Conservation (phyloP, 768 basidiomycete genomes). For the Rhodocollybia butyracea region DNA sequence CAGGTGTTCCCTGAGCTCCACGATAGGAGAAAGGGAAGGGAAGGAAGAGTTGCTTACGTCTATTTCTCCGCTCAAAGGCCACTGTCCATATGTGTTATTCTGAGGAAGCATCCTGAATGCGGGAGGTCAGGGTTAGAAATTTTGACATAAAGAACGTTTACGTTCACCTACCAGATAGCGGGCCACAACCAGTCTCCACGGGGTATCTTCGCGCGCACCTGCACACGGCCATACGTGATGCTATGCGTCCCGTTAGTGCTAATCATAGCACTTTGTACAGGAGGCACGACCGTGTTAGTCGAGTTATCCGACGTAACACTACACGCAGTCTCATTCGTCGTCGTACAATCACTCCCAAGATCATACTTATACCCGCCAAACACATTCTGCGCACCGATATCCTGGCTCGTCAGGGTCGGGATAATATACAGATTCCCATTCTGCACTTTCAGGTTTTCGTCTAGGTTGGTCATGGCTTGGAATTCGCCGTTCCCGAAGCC, state of each 20-base stretch:
- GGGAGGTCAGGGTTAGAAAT: constrained; percentile 80
- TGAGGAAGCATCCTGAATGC: constrained; percentile 76
- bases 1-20: too few species aligned
- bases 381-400: constrained; percentile 33
- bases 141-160: too few species aligned
- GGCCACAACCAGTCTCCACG: constrained; percentile 51
- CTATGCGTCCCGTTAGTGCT: constrained; percentile 59
- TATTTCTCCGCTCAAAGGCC: constrained; percentile 58
- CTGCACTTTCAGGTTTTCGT: constrained; percentile 63
- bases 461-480: constrained; percentile 65
- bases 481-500: constrained; percentile 82
- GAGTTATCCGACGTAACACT: constrained; percentile 34
- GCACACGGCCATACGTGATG: constrained; percentile 28
- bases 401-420: constrained; percentile 74
- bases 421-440: constrained; percentile 74
- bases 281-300: constrained; percentile 58
- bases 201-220: constrained; percentile 57
- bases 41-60: constrained; percentile 33
- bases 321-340: constrained; percentile 5
- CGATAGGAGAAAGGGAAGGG: constrained; percentile 18
- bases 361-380: constrained; percentile 62
- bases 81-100: constrained; percentile 57
- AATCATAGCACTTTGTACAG: constrained; percentile 73
- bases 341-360: constrained; percentile 59
- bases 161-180: constrained; percentile 65